Percentiles rank a stretch among this genome's conserved stretches.
These are phyloP conservation scores for Uromyces viciae-fabae DNA, from an alignment of 1,284 basidiomycete genomes.

Conservation along the genomic window DNA sequence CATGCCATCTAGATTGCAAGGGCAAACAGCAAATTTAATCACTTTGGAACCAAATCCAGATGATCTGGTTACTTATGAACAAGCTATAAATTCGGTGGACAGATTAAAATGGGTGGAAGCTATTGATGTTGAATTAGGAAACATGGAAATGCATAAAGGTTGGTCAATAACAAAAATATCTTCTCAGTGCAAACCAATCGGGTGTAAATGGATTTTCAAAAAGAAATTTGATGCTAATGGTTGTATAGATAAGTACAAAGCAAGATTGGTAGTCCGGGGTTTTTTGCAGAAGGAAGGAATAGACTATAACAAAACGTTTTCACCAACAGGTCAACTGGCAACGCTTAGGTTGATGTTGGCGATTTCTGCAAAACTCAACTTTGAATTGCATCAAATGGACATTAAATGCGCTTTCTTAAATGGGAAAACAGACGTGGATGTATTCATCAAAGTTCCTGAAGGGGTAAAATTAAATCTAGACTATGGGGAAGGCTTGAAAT, in stretches of 20 bases:
- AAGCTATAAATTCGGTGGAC: neutral
- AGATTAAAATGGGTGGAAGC: constrained; percentile 3
- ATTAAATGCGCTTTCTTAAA: constrained; percentile 10
- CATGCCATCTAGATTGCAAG: neutral
- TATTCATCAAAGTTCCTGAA: neutral
- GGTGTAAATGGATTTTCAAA: constrained; percentile 21
- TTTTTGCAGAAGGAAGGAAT: constrained; percentile 33
- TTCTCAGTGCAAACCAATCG: neutral
- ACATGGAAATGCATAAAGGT: neutral
- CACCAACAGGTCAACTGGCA: neutral
- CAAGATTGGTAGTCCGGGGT: neutral
- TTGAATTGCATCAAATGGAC: constrained; percentile 10
- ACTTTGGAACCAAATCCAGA: neutral
- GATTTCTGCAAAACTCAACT: neutral
- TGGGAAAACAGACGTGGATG: neutral
- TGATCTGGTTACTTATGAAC: neutral
- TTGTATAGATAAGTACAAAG: constrained; percentile 7
- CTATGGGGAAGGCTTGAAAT: neutral
- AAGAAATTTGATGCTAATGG: constrained; percentile 12
- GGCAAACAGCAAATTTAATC: neutral
- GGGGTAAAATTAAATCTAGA: neutral
- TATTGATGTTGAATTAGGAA: constrained; percentile 1
- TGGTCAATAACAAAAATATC: neutral
- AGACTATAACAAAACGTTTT: neutral
- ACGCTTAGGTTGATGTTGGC: neutral